Percentiles rank a stretch among this genome's conserved stretches.
Conservation (phyloP, 1,284 basidiomycete genomes). For the Cutaneotrichosporon cyanovorans region DNA sequence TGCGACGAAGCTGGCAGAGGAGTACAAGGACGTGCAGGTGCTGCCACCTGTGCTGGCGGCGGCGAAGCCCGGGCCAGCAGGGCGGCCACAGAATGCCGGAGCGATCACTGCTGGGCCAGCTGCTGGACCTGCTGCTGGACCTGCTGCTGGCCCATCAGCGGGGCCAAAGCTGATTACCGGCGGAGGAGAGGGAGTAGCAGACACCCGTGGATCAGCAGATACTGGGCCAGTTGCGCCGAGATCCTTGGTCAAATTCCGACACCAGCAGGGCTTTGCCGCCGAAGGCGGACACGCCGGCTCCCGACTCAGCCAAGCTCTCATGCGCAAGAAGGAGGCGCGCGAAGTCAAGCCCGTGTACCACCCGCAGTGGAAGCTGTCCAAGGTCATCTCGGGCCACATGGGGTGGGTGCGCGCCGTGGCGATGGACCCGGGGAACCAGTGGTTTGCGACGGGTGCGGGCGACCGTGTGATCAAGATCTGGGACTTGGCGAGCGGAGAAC, state of each 20-base stretch:
- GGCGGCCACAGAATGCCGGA: constrained; percentile 51
- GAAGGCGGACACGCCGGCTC: constrained; percentile 45
- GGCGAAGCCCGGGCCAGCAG: constrained; percentile 67
- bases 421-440: constrained; percentile 94
- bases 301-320: constrained; percentile 73
- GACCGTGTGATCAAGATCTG: constrained; percentile 99
- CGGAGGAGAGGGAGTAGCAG: neutral
- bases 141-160: constrained; percentile 53
- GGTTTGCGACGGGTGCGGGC: constrained; percentile 97
- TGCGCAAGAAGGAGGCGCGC: constrained; percentile 80
- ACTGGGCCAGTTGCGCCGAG: constrained; percentile 17
- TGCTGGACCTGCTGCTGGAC: constrained; percentile 50
- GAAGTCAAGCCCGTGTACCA: constrained; percentile 92
- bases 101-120: constrained; percentile 31
- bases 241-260: constrained; percentile 44
- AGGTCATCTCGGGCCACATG: constrained; percentile 95
- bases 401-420: constrained; percentile 97
- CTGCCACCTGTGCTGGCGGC: constrained; percentile 72
- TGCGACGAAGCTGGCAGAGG: constrained; percentile 64
- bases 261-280: constrained; percentile 45
- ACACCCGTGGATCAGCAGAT: neutral
- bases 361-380: constrained; percentile 84
- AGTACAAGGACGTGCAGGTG: constrained; percentile 78
- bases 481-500: constrained; percentile 91
- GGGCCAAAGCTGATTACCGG: constrained; percentile 9